These are phyloP conservation scores for Saururus chinensis DNA, from an alignment of 164 flowering plant genomes.

Conservation along the genomic window DNA sequence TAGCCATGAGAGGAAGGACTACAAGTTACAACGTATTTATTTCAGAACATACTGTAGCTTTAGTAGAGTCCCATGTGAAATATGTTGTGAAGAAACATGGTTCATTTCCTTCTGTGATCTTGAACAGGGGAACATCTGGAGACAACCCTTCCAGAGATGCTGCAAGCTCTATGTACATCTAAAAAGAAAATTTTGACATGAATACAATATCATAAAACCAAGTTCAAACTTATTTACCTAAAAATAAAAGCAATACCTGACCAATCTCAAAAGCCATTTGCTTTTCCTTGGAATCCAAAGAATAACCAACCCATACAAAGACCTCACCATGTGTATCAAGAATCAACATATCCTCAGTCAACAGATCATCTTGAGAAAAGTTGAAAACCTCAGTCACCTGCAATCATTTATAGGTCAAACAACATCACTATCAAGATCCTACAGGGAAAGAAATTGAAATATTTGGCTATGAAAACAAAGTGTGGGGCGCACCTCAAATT, in stretches of 20 bases:
- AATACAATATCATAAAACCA: neutral
- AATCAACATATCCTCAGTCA: conserved; percentile 89
- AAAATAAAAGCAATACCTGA: conserved; percentile 38
- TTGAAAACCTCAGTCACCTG: conserved; percentile 90
- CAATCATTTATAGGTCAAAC: neutral
- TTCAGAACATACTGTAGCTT: conserved; percentile 62
- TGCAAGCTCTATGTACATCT: conserved; percentile 84
- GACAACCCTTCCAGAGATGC: conserved; percentile 68
- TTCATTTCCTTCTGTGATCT: conserved; percentile 95
- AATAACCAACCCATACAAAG: conserved; percentile 95
- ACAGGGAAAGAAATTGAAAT: conserved; percentile 1
- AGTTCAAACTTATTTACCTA: neutral
- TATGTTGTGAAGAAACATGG: conserved; percentile 92
- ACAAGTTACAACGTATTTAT: neutral
- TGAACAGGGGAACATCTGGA: conserved; percentile 74
- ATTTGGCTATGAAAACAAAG: neutral
- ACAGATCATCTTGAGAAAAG: conserved; percentile 91
- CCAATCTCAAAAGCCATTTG: conserved; percentile 87
- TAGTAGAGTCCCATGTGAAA: conserved; percentile 89
- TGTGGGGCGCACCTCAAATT: conserved; percentile 64
- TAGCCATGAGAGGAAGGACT: neutral
- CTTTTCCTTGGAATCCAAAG: conserved; percentile 77
- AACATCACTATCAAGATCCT: neutral
- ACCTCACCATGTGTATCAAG: conserved; percentile 97
- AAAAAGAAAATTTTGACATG: conserved; percentile 15